Conservation (phyloP, 164 flowering plant genomes). For the Aristolochia contorta region DNA sequence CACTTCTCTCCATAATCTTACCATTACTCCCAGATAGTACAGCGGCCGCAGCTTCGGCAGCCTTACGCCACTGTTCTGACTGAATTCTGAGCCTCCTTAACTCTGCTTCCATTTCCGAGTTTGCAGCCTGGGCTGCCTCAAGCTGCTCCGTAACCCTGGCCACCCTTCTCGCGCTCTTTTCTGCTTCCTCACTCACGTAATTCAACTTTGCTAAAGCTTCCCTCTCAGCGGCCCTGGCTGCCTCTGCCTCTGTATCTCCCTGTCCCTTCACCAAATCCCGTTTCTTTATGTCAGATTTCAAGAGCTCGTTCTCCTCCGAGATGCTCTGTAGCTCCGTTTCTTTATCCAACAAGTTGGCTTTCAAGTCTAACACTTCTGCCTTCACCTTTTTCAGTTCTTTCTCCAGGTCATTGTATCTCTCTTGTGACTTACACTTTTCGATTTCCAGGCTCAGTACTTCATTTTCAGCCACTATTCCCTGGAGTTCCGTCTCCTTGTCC, state of each 20-base stretch:
- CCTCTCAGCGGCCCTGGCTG: conserved; percentile 42
- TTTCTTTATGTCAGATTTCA: conserved; percentile 39
- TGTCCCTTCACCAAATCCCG: conserved; percentile 25
- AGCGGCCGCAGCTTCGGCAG: conserved; percentile 94
- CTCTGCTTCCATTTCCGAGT: conserved; percentile 75
- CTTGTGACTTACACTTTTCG: conserved; percentile 17
- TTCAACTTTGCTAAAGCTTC: conserved; percentile 57
- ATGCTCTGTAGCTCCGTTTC: conserved; percentile 60
- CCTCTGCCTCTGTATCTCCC: conserved; percentile 27
- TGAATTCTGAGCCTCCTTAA: conserved; percentile 78
- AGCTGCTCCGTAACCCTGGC: conserved; percentile 60
- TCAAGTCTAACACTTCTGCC: conserved; percentile 33
- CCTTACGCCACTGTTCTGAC: conserved; percentile 96
- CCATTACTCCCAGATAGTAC: conserved; percentile 64
- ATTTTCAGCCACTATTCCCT: conserved; percentile 63
- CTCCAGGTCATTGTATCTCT: conserved; percentile 29
- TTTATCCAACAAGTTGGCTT: conserved; percentile 51
- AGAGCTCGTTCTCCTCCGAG: conserved; percentile 55
- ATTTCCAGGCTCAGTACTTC: conserved; percentile 40
- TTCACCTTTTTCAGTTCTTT: conserved; percentile 27
- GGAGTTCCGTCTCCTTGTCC: conserved; percentile 81
- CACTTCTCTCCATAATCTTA: conserved; percentile 49
- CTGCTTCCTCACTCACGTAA: conserved; percentile 52
- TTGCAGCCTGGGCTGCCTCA: conserved; percentile 62
- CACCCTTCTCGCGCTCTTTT: conserved; percentile 41